phyloP scores from a whole-genome alignment of 2,329 filamentous ascomycete genomes.

The Cercospora zeae-maydis region DNA sequence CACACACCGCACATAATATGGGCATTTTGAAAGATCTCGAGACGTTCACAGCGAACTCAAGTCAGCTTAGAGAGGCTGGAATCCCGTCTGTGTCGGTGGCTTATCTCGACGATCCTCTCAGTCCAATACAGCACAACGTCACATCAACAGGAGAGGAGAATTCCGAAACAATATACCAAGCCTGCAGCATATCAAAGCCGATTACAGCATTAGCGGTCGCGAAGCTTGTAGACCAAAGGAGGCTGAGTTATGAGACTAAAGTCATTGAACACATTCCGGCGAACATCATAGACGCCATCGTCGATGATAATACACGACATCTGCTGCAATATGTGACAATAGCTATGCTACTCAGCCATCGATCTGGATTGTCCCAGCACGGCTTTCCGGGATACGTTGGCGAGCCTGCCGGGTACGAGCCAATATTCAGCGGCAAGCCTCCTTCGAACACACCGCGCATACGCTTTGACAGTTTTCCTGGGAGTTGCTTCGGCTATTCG shows the following conservation, averaged over 20 bases:
- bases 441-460: slow-evolving; percentile 26
- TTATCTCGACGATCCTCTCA: slow-evolving; percentile 19
- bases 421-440: slow-evolving; percentile 21
- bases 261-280: slow-evolving; percentile 20
- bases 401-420: slow-evolving; percentile 9
- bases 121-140: slow-evolving; percentile 17
- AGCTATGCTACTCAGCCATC: slow-evolving; percentile 27
- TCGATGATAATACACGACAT: slow-evolving; percentile 18
- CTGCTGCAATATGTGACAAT: slow-evolving; percentile 27
- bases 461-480: slow-evolving; percentile 25
- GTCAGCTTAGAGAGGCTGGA: slow-evolving; percentile 15
- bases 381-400: slow-evolving; percentile 29
- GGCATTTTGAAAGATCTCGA: slow-evolving; percentile 15
- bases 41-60: slow-evolving; percentile 10
- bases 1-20: not conserved
- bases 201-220: slow-evolving; percentile 25
- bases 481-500: slow-evolving; percentile 27
- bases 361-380: slow-evolving; percentile 26
- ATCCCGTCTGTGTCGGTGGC: slow-evolving; percentile 26
- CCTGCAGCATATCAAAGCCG: slow-evolving; percentile 31
- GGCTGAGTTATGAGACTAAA: slow-evolving; percentile 21
- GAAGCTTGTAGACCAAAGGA: slow-evolving; percentile 26
- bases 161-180: slow-evolving; percentile 28
- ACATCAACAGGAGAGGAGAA: slow-evolving; percentile 23
- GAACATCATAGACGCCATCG: slow-evolving; percentile 7